Percentiles rank a stretch among this genome's conserved stretches.
Evolutionary conservation across 495 filamentous ascomycete species (phyloP).

Genomic region (Immersiella caudata): DNA sequence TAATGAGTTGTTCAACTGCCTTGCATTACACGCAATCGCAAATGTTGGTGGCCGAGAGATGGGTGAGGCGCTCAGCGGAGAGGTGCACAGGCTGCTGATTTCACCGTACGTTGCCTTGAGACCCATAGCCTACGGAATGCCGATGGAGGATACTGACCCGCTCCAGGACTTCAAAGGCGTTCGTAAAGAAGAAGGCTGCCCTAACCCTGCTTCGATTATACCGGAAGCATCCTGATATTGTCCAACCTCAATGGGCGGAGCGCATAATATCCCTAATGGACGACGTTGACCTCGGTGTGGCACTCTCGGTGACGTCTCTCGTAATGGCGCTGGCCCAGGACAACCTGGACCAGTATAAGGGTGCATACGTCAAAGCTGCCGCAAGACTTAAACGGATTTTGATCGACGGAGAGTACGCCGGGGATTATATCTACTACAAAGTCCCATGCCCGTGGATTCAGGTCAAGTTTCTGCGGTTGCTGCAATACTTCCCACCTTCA

Average conservation of each 20-base stretch:
- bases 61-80: constrained; percentile 88
- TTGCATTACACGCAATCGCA: constrained; percentile 98
- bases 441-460: constrained; percentile 99
- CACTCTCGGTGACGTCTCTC: constrained; percentile 91
- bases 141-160: constrained; percentile 21
- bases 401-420: constrained; percentile 81
- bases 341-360: constrained; percentile 88
- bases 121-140: not conserved
- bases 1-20: constrained; percentile 95
- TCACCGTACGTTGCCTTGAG: constrained; percentile 75
- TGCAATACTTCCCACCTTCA: constrained; percentile 97
- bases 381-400: constrained; percentile 84
- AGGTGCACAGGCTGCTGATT: constrained; percentile 93
- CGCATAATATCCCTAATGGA: constrained; percentile 98
- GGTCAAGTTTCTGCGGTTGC: constrained; percentile 84
- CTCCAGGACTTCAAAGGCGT: constrained; percentile 86
- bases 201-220: constrained; percentile 94
- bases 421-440: constrained; percentile 97
- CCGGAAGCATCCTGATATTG: constrained; percentile 88
- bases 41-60: constrained; percentile 97
- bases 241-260: constrained; percentile 96
- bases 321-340: constrained; percentile 97
- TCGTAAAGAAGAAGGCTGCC: constrained; percentile 99
- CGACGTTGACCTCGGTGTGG: constrained; percentile 91
- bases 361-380: constrained; percentile 90